phyloP scores from a whole-genome alignment of 805 yeast genomes.

The Metschnikowia proteae region DNA sequence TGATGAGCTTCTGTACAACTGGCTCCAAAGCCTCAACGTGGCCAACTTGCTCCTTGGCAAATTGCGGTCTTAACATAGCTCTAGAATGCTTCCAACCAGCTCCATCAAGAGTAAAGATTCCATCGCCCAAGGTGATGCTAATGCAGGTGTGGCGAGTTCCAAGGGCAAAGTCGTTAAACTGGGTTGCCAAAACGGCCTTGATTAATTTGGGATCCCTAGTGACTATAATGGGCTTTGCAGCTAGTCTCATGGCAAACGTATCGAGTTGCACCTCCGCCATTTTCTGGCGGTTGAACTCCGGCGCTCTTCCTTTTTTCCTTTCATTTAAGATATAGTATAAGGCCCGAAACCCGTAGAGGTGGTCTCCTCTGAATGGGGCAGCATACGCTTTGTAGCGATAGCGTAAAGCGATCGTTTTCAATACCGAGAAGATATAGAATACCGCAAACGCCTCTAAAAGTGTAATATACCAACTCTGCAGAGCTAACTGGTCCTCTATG shows the following conservation, averaged over 20 bases:
- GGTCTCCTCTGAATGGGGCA: constrained; percentile 12
- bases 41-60: constrained; percentile 26
- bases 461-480: constrained; percentile 9
- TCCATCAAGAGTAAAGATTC: constrained; percentile 28
- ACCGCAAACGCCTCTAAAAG: constrained; percentile 5
- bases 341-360: constrained; percentile 11
- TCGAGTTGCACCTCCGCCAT: constrained; percentile 4
- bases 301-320: constrained; percentile 9
- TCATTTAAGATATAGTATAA: constrained; percentile 5
- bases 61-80: constrained; percentile 28
- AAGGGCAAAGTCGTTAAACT: constrained; percentile 24
- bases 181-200: constrained; percentile 28
- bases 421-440: not conserved
- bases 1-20: constrained; percentile 18
- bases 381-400: constrained; percentile 9
- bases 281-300: constrained; percentile 9
- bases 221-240: constrained; percentile 8
- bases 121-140: constrained; percentile 23
- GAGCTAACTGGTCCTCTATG: constrained; percentile 4
- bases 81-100: constrained; percentile 28
- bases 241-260: constrained; percentile 10
- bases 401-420: constrained; percentile 2
- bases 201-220: constrained; percentile 24
- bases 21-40: constrained; percentile 26
- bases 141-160: constrained; percentile 23